A percentile compares a stretch with the other conserved stretches of the same genome.
Evolutionary conservation across 208 protist species (phyloP).

Genomic region (Wallacemonas sp.): DNA sequence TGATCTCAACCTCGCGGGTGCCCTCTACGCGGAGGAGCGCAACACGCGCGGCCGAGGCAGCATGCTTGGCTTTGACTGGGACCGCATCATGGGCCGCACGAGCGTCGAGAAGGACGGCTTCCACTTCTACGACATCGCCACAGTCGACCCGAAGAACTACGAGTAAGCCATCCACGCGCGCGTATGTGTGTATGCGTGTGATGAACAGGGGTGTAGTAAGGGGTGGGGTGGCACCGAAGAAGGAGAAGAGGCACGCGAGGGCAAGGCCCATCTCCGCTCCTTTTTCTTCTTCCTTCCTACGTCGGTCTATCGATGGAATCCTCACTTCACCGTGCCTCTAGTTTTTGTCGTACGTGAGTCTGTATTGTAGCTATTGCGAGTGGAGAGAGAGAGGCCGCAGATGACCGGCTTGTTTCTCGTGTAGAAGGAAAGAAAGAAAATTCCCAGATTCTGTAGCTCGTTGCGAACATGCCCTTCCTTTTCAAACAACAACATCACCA

Average conservation of each 20-base stretch:
- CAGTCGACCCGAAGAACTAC: constrained; percentile 42
- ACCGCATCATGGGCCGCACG: constrained; percentile 62
- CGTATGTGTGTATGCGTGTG: too few relatives aligned
- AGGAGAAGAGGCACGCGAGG: too few relatives aligned
- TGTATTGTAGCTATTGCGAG: constrained; percentile 9
- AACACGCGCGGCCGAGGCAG: constrained; percentile 56
- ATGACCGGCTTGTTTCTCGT: not conserved
- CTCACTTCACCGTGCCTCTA: too few relatives aligned
- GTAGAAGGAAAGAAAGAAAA: not conserved
- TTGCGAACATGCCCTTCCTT: too few relatives aligned
- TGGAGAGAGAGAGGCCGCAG: not conserved
- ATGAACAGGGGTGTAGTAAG: too few relatives aligned
- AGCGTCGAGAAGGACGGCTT: constrained; percentile 32
- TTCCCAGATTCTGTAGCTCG: not conserved
- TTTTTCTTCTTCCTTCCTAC: not conserved
- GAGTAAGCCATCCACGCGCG: too few relatives aligned
- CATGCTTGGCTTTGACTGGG: constrained; percentile 76
- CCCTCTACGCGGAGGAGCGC: constrained; percentile 80
- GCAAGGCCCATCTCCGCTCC: not conserved
- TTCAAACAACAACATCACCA: not conserved
- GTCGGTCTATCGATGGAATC: not conserved
- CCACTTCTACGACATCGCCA: constrained; percentile 48
- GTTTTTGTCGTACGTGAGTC: not conserved
- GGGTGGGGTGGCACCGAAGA: too few relatives aligned
- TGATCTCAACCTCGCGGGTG: constrained; percentile 60